Conservation (phyloP, 108 stramenopile species). For the Fragilariopsis cylindrus region DNA sequence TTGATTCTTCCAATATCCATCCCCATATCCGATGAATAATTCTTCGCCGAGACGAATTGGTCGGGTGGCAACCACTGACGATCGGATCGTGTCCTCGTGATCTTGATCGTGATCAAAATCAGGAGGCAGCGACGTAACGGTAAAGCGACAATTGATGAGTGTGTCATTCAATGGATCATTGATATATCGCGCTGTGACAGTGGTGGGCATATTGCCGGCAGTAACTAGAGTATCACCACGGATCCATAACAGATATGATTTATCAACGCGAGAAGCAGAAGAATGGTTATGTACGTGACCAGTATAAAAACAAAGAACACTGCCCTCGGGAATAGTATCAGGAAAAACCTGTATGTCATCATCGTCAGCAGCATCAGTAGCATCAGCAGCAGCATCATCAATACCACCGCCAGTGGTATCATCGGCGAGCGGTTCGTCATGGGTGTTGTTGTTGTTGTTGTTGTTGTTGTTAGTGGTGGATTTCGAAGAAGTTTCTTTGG, state of each 20-base stretch:
- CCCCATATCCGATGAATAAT: constrained; percentile 73
- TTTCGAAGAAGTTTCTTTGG: too few species aligned
- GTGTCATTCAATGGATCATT: constrained; percentile 44
- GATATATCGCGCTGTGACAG: constrained; percentile 40
- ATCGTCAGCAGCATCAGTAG: too few species aligned
- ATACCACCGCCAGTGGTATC: too few species aligned
- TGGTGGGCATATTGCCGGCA: constrained; percentile 12
- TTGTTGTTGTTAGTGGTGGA: too few species aligned
- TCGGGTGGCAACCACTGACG: constrained; percentile 50
- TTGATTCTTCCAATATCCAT: constrained; percentile 47
- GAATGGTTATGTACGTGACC: constrained; percentile 36
- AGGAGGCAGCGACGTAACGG: constrained; percentile 10
- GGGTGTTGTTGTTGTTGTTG: too few species aligned
- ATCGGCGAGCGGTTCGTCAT: too few species aligned
- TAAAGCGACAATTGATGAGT: constrained; percentile 39
- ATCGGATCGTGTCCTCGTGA: constrained; percentile 16
- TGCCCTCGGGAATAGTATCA: constrained; percentile 16
- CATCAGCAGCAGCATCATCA: too few species aligned
- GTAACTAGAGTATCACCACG: constrained; percentile 29
- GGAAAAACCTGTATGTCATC: background rate
- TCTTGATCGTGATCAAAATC: background rate
- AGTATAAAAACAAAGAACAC: constrained; percentile 35
- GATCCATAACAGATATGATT: constrained; percentile 35
- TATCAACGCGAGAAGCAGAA: constrained; percentile 24
- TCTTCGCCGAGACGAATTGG: constrained; percentile 69